Evolutionary conservation across 331 rosid species (phyloP), one percentile per base, ranked within the genome.

Genomic region (Cydonia oblonga): DNA sequence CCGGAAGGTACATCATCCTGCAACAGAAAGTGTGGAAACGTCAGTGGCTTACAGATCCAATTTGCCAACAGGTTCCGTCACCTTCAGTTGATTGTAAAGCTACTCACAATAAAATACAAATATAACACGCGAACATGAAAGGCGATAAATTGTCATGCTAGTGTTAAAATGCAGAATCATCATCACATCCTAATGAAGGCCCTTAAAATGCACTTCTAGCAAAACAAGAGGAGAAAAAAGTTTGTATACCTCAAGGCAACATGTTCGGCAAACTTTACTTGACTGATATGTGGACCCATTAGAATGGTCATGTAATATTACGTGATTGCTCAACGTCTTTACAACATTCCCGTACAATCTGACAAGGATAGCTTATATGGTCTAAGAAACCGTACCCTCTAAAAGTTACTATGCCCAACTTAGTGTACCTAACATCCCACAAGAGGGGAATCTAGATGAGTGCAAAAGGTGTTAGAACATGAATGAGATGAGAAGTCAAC

Each of bases 1-100:
- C 40, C 9, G 19, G 24, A 35, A 44, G 6, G 42, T 46, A 42
- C 79, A 54, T 80, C 85, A 90, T 74, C 91, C 96, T 87, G 90
- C 80, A 85, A 75, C 46, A 71, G 7, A 3, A 23, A 28, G 20
- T 56, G 25, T 24, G 42, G 22, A 7, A 23, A 28, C 3, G 58
- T 71, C 67, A 71, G n/a, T 11, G 11, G 33, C 16, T 25, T 20
- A 24, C 62, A 23, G 26, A 20, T 69, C 49, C 8, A n/a, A n/a
- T 28, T 68, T 49, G 10, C 62, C 46, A 69, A 29, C 49, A 28
- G 28, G 22, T 69, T 13, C 51, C 22, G 30, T 7, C 32, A 22
- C 3, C 23, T 69, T 30, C 61, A 16, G 24, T 32, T 20, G 52
- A 54, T 20, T 4, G 60, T 9, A 54, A 54, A n/a, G 60, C 60